Conservation (phyloP, 2,329 filamentous ascomycete genomes). For the Simplicillium sp. region DNA sequence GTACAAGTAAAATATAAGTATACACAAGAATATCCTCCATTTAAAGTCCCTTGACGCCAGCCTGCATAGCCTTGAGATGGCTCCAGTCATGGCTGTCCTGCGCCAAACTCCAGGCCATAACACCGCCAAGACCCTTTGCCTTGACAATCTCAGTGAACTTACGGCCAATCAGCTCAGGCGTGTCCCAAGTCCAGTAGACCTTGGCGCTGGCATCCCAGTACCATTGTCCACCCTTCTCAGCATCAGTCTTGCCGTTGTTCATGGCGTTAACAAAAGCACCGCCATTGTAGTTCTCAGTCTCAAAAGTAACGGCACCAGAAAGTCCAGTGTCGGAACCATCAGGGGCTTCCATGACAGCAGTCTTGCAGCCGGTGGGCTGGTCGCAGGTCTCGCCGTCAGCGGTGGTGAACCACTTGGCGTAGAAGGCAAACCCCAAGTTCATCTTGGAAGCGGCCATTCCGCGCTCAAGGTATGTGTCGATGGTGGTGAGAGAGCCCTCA, state of each 20-base stretch:
- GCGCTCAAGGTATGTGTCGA: constrained; percentile 49
- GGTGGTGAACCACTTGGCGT: constrained; percentile 58
- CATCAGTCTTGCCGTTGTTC: constrained; percentile 29
- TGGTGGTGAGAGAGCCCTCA: constrained; percentile 37
- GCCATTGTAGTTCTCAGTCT: constrained; percentile 18
- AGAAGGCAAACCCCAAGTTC: constrained; percentile 60
- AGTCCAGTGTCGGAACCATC: constrained; percentile 49
- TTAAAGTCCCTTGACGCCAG: constrained; percentile 11
- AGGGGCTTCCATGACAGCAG: constrained; percentile 48
- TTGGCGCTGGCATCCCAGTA: constrained; percentile 36
- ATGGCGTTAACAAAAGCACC: constrained; percentile 30
- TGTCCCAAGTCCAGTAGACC: constrained; percentile 49
- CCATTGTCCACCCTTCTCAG: constrained; percentile 42
- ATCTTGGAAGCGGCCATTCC: constrained; percentile 47
- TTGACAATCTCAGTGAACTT: constrained; percentile 37
- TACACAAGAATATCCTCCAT: background rate
- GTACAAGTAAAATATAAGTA: too few relatives aligned
- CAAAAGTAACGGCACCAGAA: constrained; percentile 30
- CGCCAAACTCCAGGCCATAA: constrained; percentile 44
- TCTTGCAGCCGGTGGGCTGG: constrained; percentile 47
- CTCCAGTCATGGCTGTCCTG: constrained; percentile 35
- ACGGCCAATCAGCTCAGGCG: constrained; percentile 30
- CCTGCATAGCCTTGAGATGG: constrained; percentile 32
- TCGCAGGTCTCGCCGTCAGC: constrained; percentile 34
- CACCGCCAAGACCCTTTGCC: constrained; percentile 33